Percentiles rank a stretch among this genome's conserved stretches.
These are phyloP conservation scores for Laguncularia racemosa DNA, from an alignment of 345 rosid species.

Conservation along the genomic window DNA sequence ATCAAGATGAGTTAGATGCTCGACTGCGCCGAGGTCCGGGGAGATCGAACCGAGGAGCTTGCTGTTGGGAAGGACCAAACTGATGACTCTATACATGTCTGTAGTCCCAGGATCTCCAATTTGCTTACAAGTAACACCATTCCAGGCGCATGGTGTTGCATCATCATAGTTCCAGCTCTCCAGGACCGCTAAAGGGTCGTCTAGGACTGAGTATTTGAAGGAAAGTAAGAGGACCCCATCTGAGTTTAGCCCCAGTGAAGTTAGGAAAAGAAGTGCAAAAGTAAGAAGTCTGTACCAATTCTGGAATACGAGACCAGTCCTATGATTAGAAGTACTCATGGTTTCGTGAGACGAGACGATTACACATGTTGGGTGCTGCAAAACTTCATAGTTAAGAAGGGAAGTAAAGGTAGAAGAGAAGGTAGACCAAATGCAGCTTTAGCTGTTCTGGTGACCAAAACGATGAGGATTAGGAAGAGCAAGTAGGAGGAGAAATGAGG, in stretches of 20 bases:
- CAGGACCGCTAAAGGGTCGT: slow-evolving; percentile 14
- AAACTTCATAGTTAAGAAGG: slow-evolving; percentile 17
- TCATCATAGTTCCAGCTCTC: slow-evolving; percentile 17
- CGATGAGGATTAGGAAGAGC: slow-evolving; percentile 19
- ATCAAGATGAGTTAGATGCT: slow-evolving; percentile 13
- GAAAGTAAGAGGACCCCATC: slow-evolving; percentile 18
- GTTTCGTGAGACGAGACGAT: slow-evolving; percentile 5
- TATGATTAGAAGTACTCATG: not conserved
- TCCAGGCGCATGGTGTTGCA: slow-evolving; percentile 18
- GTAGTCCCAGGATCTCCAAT: slow-evolving; percentile 6
- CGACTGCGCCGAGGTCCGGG: slow-evolving; percentile 8
- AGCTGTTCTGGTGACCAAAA: slow-evolving; percentile 69
- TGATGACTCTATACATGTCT: slow-evolving; percentile 10
- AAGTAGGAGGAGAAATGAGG: slow-evolving; percentile 1
- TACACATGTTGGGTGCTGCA: slow-evolving; percentile 10
- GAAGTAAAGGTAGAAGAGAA: slow-evolving; percentile 19
- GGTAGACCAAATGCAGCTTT: slow-evolving; percentile 55
- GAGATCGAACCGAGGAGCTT: slow-evolving; percentile 18
- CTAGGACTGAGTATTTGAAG: slow-evolving; percentile 15
- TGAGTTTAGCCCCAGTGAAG: slow-evolving; percentile 1
- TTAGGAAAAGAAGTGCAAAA: slow-evolving; percentile 2
- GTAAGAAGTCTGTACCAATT: slow-evolving; percentile 3
- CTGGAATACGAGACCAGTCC: too few species aligned
- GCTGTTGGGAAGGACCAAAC: slow-evolving; percentile 9
- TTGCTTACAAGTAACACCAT: slow-evolving; percentile 11